Base-by-base conservation (phyloP, 208 protist genomes). In the Leishmania arabica region DNA sequence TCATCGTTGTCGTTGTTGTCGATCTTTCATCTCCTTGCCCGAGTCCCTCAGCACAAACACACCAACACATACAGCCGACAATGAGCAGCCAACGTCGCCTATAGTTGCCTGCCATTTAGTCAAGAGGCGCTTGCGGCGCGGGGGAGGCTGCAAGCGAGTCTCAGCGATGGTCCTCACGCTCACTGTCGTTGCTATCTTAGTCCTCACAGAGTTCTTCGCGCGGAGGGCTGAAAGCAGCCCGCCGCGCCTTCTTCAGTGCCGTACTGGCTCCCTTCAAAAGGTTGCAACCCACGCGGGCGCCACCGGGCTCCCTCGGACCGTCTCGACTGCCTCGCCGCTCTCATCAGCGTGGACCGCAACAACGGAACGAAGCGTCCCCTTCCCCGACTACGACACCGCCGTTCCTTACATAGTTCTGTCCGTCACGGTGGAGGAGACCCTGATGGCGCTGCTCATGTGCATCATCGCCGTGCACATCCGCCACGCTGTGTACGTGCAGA, bases 401-500 rank as follows among this genome's bases (percentile, higher is more conserved):
- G 45, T 79, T 19, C 78, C 73, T 1, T 80, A 84, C 37, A 13
- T 86, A 0, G 79, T 89, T 8, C 27, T 68, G 1, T 47, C 77
- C 34, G 42, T 86, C 9, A 80, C 77, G 0, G 42, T 89, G 0
- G 85, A 76, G 0, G 85, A 79, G 47, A 40, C 69, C 9, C 69
- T 80, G 51, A 40, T 82, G 15, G 82, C 77, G 78, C 27, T n/a
- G 74, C 71, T 80, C 45, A 34, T 84, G 13, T 86, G 85, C 78
- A 79, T 71, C 64, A 17, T 81, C 1, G 77, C 72, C 3, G 81
- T 86, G 15, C 77, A 34, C 13, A 62, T 88, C 3, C 40, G 60
- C 42, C 85, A 73, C 65, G 65, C 86, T 34, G 73, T 86, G 69
- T 65, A 74, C 37, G 82, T 84, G 34, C 58, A 77, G 37, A 85